These are phyloP conservation scores for Parathielavia hyrcaniae DNA, from an alignment of 495 filamentous ascomycete genomes.

Conservation along the genomic window DNA sequence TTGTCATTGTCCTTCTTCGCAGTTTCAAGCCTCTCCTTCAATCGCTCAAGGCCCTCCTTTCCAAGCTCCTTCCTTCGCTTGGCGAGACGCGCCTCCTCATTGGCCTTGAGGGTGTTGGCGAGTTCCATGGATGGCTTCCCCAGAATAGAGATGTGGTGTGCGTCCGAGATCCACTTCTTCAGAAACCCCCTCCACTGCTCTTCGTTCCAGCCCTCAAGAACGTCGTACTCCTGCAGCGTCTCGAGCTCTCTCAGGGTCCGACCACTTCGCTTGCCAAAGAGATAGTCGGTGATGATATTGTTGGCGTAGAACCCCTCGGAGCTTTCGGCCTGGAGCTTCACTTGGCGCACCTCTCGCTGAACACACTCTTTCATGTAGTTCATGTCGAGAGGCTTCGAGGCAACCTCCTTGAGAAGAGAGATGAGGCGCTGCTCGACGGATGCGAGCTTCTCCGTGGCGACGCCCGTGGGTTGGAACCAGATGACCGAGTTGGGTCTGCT, in stretches of 20 bases:
- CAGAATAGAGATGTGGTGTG: conserved; percentile 77
- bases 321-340: conserved; percentile 72
- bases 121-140: conserved; percentile 72
- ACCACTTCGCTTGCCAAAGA: conserved; percentile 83
- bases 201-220: conserved; percentile 72
- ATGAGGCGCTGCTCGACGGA: conserved; percentile 82
- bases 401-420: conserved; percentile 71
- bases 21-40: conserved; percentile 67
- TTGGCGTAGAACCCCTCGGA: conserved; percentile 68
- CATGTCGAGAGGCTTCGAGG: conserved; percentile 77
- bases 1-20: conserved; percentile 78
- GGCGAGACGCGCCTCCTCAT: conserved; percentile 57
- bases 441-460: conserved; percentile 76
- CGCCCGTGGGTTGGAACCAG: conserved; percentile 73
- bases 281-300: conserved; percentile 80
- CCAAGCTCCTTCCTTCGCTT: conserved; percentile 48
- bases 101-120: conserved; percentile 63
- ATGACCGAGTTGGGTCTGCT: conserved; percentile 74
- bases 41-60: conserved; percentile 53
- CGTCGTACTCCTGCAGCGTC: conserved; percentile 65
- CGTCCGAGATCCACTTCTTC: conserved; percentile 77
- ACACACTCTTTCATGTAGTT: conserved; percentile 81
- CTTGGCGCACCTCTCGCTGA: conserved; percentile 64
- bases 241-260: conserved; percentile 66
- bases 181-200: conserved; percentile 76